Evolutionary conservation across 2,329 filamentous ascomycete species (phyloP).

Genomic region (Geosmithia flava): DNA sequence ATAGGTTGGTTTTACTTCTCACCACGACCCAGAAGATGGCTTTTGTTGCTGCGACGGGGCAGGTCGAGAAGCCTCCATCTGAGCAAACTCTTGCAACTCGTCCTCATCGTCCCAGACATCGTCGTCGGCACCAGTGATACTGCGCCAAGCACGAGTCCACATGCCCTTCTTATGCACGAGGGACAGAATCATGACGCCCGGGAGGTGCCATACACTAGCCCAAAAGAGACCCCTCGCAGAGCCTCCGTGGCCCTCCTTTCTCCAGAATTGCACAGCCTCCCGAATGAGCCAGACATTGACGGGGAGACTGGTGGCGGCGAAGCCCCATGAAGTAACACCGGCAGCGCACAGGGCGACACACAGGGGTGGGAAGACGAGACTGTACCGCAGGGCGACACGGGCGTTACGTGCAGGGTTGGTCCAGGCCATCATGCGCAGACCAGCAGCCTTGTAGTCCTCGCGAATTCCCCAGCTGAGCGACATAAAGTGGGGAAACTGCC

Average conservation of each 20-base stretch:
- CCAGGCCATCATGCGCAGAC: slow-evolving; percentile 68
- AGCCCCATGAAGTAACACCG: slow-evolving; percentile 76
- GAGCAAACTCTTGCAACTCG: slow-evolving; percentile 28
- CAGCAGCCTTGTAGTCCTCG: slow-evolving; percentile 70
- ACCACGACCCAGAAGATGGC: not conserved
- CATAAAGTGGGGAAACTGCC: slow-evolving; percentile 99
- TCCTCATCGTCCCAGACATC: slow-evolving; percentile 47
- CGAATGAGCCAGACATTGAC: slow-evolving; percentile 78
- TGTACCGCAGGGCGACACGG: slow-evolving; percentile 80
- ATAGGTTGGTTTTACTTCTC: not conserved
- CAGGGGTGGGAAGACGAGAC: slow-evolving; percentile 72
- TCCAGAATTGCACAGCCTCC: slow-evolving; percentile 75
- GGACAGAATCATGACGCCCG: slow-evolving; percentile 77
- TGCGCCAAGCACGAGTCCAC: slow-evolving; percentile 71
- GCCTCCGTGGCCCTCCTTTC: slow-evolving; percentile 62
- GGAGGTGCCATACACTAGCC: slow-evolving; percentile 96
- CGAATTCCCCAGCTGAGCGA: slow-evolving; percentile 79
- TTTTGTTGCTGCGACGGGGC: not conserved
- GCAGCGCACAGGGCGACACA: slow-evolving; percentile 68
- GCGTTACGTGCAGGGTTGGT: slow-evolving; percentile 76
- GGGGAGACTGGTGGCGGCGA: slow-evolving; percentile 66
- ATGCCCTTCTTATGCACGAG: slow-evolving; percentile 90
- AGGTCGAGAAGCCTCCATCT: slow-evolving; percentile 14
- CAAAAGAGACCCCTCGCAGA: slow-evolving; percentile 82
- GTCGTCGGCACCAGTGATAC: slow-evolving; percentile 48